A percentile compares a stretch with the other conserved stretches of the same genome.
phyloP scores from a whole-genome alignment of 352 stramenopile species.

The Pythium phragmitis region DNA sequence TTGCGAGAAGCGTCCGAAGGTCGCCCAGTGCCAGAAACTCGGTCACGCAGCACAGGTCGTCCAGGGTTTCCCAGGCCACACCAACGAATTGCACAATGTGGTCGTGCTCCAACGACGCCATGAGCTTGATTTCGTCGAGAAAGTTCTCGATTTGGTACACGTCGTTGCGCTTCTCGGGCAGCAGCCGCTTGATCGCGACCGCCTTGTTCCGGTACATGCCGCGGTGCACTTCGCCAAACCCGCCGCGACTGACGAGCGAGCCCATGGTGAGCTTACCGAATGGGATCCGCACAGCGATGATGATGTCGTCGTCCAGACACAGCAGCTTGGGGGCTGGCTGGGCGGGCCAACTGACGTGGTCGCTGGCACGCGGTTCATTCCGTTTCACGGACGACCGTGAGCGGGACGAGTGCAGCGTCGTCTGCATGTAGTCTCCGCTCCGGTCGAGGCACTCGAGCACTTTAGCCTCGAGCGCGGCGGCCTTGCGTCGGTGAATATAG shows the following conservation, averaged over 20 bases:
- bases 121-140: slow-evolving; percentile 56
- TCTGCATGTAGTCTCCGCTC: slow-evolving; percentile 1
- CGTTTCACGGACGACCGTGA: not conserved
- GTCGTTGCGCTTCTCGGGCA: slow-evolving; percentile 46
- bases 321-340: not conserved
- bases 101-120: slow-evolving; percentile 55
- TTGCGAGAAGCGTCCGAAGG: slow-evolving; percentile 4
- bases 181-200: slow-evolving; percentile 62
- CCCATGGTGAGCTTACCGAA: slow-evolving; percentile 40
- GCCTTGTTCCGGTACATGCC: slow-evolving; percentile 41
- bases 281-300: slow-evolving; percentile 36
- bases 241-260: slow-evolving; percentile 43
- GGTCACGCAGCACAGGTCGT: slow-evolving; percentile 24
- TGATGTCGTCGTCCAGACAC: slow-evolving; percentile 16
- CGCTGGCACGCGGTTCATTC: not conserved
- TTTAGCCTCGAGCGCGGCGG: slow-evolving; percentile 1
- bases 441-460: not conserved
- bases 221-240: slow-evolving; percentile 50
- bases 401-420: not conserved
- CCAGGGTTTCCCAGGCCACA: slow-evolving; percentile 52
- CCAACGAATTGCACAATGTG: slow-evolving; percentile 65
- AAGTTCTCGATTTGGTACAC: slow-evolving; percentile 53
- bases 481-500: slow-evolving; percentile 7
- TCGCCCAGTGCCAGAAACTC: slow-evolving; percentile 29
- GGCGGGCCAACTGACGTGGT: not conserved